A percentile compares a stretch with the other conserved stretches of the same genome.
These are phyloP conservation scores for Colletotrichum eleusines DNA, from an alignment of 2,329 filamentous ascomycete genomes.

Conservation along the genomic window DNA sequence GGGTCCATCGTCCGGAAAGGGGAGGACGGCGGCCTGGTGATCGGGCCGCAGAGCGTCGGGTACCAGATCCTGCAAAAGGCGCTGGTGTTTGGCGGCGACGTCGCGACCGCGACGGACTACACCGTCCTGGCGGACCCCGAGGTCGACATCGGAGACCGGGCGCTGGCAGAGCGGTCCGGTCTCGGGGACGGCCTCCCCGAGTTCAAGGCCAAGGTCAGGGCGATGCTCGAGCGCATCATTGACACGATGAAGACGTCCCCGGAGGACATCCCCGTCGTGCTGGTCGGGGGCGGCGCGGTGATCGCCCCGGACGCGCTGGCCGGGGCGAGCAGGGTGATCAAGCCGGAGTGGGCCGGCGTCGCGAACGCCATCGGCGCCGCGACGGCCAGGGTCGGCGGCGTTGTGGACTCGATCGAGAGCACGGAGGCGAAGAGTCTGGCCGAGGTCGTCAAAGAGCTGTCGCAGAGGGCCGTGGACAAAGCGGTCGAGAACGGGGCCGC, in stretches of 20 bases:
- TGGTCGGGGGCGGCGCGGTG: constrained; percentile 73
- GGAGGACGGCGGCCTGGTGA: constrained; percentile 50
- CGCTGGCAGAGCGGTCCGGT: constrained; percentile 50
- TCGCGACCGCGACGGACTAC: constrained; percentile 70
- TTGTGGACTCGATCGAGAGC: constrained; percentile 63
- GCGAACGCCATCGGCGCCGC: constrained; percentile 76
- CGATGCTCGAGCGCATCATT: constrained; percentile 67
- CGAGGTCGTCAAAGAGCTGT: constrained; percentile 54
- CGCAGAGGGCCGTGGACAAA: constrained; percentile 57
- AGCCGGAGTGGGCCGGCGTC: constrained; percentile 68
- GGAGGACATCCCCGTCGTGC: constrained; percentile 67
- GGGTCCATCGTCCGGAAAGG: constrained; percentile 65
- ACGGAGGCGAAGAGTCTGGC: constrained; percentile 56
- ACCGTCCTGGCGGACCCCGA: constrained; percentile 54
- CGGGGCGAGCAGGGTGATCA: constrained; percentile 68
- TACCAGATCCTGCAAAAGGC: constrained; percentile 67
- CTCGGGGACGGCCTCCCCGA: constrained; percentile 51
- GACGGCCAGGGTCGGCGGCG: constrained; percentile 68
- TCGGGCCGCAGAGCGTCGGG: constrained; percentile 73
- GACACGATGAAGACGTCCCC: constrained; percentile 74
- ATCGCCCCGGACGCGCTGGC: constrained; percentile 66
- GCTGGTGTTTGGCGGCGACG: constrained; percentile 67
- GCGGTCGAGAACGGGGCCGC: constrained; percentile 61
- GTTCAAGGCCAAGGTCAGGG: constrained; percentile 57
- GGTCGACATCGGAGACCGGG: constrained; percentile 57